Conservation (phyloP, 75 land plant species). For the Selaginella moellendorffii region DNA sequence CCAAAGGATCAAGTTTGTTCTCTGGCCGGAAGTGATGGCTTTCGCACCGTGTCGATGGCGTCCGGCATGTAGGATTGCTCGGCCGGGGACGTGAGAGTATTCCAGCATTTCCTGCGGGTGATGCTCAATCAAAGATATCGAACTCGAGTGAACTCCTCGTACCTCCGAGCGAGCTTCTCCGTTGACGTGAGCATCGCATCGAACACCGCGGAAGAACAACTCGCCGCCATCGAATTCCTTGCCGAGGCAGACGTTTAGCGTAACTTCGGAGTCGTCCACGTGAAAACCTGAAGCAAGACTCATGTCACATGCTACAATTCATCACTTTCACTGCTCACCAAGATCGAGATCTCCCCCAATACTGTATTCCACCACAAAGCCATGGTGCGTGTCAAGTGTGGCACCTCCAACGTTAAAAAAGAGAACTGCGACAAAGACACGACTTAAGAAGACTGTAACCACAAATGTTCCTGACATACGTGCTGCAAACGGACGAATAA, state of each 20-base stretch:
- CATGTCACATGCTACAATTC: neutral
- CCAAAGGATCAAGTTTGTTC: constrained; percentile 83
- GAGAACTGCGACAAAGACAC: constrained; percentile 66
- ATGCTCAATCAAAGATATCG: neutral
- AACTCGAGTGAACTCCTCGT: constrained; percentile 1
- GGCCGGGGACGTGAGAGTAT: constrained; percentile 84
- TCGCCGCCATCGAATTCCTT: constrained; percentile 88
- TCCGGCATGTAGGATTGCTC: constrained; percentile 82
- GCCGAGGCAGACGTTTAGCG: constrained; percentile 92
- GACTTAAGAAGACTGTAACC: neutral
- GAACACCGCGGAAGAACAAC: constrained; percentile 89
- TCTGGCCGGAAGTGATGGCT: constrained; percentile 62
- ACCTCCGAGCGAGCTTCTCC: constrained; percentile 74
- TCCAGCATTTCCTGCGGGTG: constrained; percentile 57
- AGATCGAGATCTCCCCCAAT: constrained; percentile 69
- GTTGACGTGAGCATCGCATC: constrained; percentile 95
- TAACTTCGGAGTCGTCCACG: constrained; percentile 98
- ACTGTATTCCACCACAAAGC: constrained; percentile 95
- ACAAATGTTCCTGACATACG: constrained; percentile 13
- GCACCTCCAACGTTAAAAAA: constrained; percentile 82
- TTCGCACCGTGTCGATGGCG: constrained; percentile 97
- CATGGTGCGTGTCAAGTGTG: constrained; percentile 92
- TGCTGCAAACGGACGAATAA: constrained; percentile 59
- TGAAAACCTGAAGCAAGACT: constrained; percentile 55
- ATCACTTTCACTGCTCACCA: constrained; percentile 32